Conservation (phyloP, 148 eudicot species). For the Nepenthes mirabilis region DNA sequence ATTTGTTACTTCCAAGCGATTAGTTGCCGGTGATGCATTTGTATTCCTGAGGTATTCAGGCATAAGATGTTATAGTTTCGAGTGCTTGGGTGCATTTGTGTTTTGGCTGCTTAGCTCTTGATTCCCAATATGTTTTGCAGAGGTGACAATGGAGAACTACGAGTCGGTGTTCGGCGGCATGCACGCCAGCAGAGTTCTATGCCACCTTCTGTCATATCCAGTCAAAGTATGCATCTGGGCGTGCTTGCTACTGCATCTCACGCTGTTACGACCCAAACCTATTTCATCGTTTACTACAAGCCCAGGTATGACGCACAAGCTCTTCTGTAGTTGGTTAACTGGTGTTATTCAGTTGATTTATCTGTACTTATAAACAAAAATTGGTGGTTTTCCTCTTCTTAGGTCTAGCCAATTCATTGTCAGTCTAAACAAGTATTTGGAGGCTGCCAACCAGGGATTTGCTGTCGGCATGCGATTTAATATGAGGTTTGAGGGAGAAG, state of each 20-base stretch:
- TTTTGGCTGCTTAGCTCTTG: slow-evolving; percentile 8
- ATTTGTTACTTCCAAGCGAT: slow-evolving; percentile 76
- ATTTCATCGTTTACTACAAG: slow-evolving; percentile 69
- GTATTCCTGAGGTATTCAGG: slow-evolving; percentile 70
- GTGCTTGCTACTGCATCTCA: slow-evolving; percentile 90
- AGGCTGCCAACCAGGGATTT: slow-evolving; percentile 41
- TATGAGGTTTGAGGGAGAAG: slow-evolving; percentile 90
- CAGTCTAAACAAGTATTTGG: slow-evolving; percentile 61
- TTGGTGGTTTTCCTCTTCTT: slow-evolving; percentile 1
- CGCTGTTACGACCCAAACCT: slow-evolving; percentile 46
- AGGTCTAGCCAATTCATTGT: slow-evolving; percentile 87
- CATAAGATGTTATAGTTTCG: not conserved
- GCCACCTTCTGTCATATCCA: slow-evolving; percentile 88
- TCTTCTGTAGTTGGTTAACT: not conserved
- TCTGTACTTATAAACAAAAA: not conserved
- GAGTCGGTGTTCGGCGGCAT: slow-evolving; percentile 72
- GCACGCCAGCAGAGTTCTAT: slow-evolving; percentile 56
- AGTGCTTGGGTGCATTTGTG: not conserved
- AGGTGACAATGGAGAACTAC: slow-evolving; percentile 52
- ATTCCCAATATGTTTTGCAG: slow-evolving; percentile 27
- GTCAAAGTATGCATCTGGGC: slow-evolving; percentile 95
- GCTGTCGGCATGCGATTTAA: slow-evolving; percentile 70
- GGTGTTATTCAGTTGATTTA: not conserved
- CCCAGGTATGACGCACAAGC: slow-evolving; percentile 37
- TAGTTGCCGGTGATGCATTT: slow-evolving; percentile 83